Percentiles rank a stretch among this genome's conserved stretches.
Conservation (phyloP, 2,329 filamentous ascomycete genomes). For the Pseudocercospora fuligena region DNA sequence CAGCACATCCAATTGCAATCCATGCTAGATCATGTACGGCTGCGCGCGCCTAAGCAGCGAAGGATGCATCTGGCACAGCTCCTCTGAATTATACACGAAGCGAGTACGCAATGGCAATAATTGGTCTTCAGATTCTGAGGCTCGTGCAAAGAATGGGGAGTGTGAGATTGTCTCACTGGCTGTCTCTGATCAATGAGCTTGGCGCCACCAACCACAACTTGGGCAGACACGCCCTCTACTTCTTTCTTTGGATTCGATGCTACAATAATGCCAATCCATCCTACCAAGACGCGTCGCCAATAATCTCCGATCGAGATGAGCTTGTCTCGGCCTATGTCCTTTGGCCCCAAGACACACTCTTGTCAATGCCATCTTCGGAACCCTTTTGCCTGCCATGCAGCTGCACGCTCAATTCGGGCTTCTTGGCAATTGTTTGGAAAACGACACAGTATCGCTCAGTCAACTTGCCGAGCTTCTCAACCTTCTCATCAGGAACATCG, state of each 20-base stretch:
- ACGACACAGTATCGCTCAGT: constrained; percentile 58
- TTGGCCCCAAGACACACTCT: constrained; percentile 31
- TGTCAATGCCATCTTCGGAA: constrained; percentile 38
- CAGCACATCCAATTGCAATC: constrained; percentile 1
- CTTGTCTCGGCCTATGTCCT: neutral
- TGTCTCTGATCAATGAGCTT: constrained; percentile 5
- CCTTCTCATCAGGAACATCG: constrained; percentile 48
- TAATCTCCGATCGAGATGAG: neutral
- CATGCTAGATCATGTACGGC: neutral
- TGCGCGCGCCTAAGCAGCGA: constrained; percentile 2
- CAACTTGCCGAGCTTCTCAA: constrained; percentile 53
- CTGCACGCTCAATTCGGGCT: constrained; percentile 43
- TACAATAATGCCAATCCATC: neutral
- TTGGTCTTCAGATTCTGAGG: neutral
- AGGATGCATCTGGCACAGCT: neutral
- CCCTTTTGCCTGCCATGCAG: constrained; percentile 35
- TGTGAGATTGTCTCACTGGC: neutral
- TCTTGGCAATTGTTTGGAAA: constrained; percentile 47
- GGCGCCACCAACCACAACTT: neutral
- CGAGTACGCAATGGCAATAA: neutral
- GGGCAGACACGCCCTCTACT: neutral
- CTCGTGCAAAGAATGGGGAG: neutral
- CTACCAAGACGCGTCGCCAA: neutral
- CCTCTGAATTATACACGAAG: neutral
- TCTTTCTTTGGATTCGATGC: neutral